Evolutionary conservation across 2,329 filamentous ascomycete species (phyloP).

Genomic region (Triangularia verruculosa): DNA sequence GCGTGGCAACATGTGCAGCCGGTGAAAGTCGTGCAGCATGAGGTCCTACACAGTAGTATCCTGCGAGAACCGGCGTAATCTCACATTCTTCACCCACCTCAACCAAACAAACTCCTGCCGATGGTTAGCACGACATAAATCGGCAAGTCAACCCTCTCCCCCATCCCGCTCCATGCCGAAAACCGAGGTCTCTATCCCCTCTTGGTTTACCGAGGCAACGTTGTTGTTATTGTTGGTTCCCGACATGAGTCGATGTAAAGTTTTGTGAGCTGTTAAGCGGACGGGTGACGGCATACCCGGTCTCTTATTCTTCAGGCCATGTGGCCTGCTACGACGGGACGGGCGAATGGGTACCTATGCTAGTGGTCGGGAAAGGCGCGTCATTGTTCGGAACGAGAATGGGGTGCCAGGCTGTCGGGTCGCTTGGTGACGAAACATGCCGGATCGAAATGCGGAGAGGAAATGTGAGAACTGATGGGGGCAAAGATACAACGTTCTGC

Average conservation of each 20-base stretch:
- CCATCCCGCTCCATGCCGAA: neutral
- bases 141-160: neutral
- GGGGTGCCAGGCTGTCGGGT: constrained; percentile 14
- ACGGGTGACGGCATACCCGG: neutral
- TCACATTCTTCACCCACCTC: neutral
- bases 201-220: neutral
- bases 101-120: neutral
- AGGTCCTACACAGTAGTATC: too few species aligned
- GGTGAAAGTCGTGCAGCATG: neutral
- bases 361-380: neutral
- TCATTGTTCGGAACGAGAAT: neutral
- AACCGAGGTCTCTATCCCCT: neutral
- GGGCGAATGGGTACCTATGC: neutral
- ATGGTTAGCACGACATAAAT: neutral
- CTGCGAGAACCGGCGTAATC: neutral
- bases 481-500: neutral
- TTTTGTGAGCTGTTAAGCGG: neutral
- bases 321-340: neutral
- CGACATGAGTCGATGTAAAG: neutral
- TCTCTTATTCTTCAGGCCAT: neutral
- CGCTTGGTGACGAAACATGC: neutral
- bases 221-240: neutral
- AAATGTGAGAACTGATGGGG: constrained; percentile 2
- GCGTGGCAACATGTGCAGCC: neutral
- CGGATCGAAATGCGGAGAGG: neutral